phyloP scores from a whole-genome alignment of 495 filamentous ascomycete genomes.

The Penicillium argentinense region DNA sequence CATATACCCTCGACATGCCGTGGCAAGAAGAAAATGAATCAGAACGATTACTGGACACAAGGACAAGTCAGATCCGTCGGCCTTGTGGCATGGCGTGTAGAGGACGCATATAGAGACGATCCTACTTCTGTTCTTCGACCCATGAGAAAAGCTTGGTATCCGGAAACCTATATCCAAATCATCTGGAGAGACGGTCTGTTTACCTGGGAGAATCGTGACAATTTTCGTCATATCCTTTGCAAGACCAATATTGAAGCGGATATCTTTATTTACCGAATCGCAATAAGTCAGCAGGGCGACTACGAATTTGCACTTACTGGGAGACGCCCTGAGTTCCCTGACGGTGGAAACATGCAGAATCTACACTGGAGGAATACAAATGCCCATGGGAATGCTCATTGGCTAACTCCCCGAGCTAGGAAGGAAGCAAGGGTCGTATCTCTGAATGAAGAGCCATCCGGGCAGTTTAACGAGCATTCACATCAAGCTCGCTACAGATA shows the following conservation, averaged over 20 bases:
- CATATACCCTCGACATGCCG: background rate
- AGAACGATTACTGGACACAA: background rate
- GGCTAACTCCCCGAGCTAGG: background rate
- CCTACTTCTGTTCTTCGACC: background rate
- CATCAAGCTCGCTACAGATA: too few species aligned
- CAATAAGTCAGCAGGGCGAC: background rate
- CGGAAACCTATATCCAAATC: background rate
- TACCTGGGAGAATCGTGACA: background rate
- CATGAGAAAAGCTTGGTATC: background rate
- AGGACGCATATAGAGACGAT: background rate
- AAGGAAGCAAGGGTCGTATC: background rate
- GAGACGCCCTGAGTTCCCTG: background rate
- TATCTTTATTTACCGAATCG: background rate
- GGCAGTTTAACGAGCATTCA: too few species aligned
- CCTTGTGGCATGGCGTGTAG: background rate
- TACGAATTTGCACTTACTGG: background rate
- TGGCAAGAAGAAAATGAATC: background rate
- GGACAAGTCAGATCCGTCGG: background rate
- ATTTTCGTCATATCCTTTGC: background rate
- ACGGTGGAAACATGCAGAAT: background rate
- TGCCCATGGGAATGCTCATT: background rate
- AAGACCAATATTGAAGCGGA: background rate
- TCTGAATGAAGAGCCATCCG: background rate
- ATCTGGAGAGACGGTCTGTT: background rate
- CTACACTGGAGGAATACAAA: background rate